A percentile compares a stretch with the other conserved stretches of the same genome.
These are phyloP conservation scores for Apiospora pterosperma DNA, from an alignment of 2,329 filamentous ascomycete genomes.

Conservation along the genomic window DNA sequence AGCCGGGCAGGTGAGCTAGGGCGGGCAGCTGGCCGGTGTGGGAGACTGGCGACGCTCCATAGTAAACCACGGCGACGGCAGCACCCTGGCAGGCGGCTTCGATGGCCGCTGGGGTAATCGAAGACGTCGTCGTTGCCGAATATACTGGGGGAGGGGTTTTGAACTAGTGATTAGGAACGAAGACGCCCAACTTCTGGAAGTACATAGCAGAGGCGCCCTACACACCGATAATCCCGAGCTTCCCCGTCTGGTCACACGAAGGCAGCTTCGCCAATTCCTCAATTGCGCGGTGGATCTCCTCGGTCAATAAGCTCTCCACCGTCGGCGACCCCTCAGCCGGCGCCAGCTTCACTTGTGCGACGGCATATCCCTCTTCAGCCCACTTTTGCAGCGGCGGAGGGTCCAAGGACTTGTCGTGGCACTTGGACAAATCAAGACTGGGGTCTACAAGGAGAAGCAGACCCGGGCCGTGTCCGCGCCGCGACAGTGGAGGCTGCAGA, in stretches of 20 bases:
- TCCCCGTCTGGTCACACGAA: constrained; percentile 12
- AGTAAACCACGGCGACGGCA: constrained; percentile 18
- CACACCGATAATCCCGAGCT: constrained; percentile 16
- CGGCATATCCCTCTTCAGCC: constrained; percentile 67
- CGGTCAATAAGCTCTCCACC: background rate
- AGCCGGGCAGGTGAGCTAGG: constrained; percentile 11
- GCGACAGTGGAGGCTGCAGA: constrained; percentile 30
- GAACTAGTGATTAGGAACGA: background rate
- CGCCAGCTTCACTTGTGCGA: constrained; percentile 47
- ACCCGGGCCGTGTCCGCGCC: constrained; percentile 33
- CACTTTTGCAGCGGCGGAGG: constrained; percentile 62
- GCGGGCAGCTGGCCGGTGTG: constrained; percentile 5
- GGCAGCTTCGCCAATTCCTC: constrained; percentile 12
- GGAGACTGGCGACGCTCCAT: constrained; percentile 7
- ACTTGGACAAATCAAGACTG: constrained; percentile 13
- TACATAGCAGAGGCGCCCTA: background rate
- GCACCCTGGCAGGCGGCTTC: constrained; percentile 14
- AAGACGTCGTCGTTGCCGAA: constrained; percentile 3
- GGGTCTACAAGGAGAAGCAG: constrained; percentile 29
- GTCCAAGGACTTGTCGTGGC: constrained; percentile 27
- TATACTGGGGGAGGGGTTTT: constrained; percentile 9
- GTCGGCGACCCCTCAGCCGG: background rate
- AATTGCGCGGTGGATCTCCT: constrained; percentile 17
- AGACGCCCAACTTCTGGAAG: background rate
- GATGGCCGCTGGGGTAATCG: constrained; percentile 14